Percentiles rank a stretch among this genome's conserved stretches.
phyloP scores from a whole-genome alignment of 2,329 filamentous ascomycete species.

The Pseudocercospora fijiensis region DNA sequence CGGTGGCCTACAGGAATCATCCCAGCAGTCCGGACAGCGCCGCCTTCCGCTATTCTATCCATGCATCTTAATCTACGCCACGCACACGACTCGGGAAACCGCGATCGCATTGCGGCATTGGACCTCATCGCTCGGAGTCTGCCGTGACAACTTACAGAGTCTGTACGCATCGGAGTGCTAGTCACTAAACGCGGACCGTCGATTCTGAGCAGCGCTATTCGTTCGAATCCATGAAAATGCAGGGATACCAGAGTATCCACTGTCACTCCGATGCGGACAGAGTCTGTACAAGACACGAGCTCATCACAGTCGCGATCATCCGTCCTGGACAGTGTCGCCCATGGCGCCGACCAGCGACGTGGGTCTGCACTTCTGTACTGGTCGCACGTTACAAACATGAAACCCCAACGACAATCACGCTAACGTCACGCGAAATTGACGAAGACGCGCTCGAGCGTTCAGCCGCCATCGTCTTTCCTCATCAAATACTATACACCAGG shows the following conservation, averaged over 20 bases:
- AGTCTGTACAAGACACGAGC: neutral
- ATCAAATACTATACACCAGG: neutral
- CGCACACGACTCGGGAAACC: neutral
- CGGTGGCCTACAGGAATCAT: neutral
- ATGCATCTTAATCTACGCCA: neutral
- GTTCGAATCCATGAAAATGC: too few relatives aligned
- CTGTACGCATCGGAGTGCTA: too few relatives aligned
- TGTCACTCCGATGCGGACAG: too few relatives aligned
- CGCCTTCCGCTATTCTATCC: neutral
- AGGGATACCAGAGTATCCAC: too few relatives aligned
- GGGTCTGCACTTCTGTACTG: neutral
- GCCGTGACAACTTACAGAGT: too few relatives aligned
- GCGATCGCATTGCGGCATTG: neutral
- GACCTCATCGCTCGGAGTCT: neutral
- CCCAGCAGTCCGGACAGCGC: neutral
- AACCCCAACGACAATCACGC: slow-evolving; percentile 3
- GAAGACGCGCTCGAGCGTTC: neutral
- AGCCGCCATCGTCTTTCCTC: neutral
- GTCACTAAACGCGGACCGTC: too few relatives aligned
- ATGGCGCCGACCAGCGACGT: neutral
- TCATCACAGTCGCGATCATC: neutral
- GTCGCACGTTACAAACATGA: neutral
- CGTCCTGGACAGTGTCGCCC: neutral
- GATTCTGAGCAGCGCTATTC: too few relatives aligned
- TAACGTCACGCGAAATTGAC: slow-evolving; percentile 3